Evolutionary conservation across 768 basidiomycete species (phyloP).

Genomic region (Mycena rebaudengoi): DNA sequence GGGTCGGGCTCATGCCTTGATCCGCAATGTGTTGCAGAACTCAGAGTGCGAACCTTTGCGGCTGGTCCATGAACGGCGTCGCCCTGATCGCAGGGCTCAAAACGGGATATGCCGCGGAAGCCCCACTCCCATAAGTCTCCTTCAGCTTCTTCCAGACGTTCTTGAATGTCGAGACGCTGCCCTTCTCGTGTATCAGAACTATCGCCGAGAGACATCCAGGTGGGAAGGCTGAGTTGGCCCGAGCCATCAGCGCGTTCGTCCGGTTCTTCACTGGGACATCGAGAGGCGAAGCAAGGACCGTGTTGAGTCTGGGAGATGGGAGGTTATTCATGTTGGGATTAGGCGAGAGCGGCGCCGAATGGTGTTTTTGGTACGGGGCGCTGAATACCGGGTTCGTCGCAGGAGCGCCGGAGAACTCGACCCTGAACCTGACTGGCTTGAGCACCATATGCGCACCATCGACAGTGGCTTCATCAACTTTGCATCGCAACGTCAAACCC

Average conservation of each 20-base stretch:
- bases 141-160: slow-evolving; percentile 76
- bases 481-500: slow-evolving; percentile 48
- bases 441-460: slow-evolving; percentile 56
- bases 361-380: slow-evolving; percentile 34
- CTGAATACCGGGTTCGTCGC: slow-evolving; percentile 4
- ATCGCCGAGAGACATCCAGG: slow-evolving; percentile 65
- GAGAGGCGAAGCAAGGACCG: slow-evolving; percentile 32
- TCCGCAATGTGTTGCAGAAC: no score
- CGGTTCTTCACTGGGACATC: slow-evolving; percentile 34
- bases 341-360: slow-evolving; percentile 29
- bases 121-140: slow-evolving; percentile 64
- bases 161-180: slow-evolving; percentile 88
- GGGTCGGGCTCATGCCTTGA: no score
- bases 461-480: slow-evolving; percentile 58
- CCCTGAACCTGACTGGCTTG: slow-evolving; percentile 84
- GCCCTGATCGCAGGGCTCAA: slow-evolving; percentile 53
- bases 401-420: slow-evolving; percentile 66
- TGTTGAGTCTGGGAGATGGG: slow-evolving; percentile 20
- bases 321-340: slow-evolving; percentile 23
- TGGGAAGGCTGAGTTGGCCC: slow-evolving; percentile 39
- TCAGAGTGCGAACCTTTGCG: slow-evolving; percentile 45
- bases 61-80: slow-evolving; percentile 52
- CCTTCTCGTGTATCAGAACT: slow-evolving; percentile 88
- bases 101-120: slow-evolving; percentile 39
- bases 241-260: slow-evolving; percentile 32